These are phyloP conservation scores for Acer saccharum DNA, from an alignment of 345 rosid genomes.

Conservation along the genomic window DNA sequence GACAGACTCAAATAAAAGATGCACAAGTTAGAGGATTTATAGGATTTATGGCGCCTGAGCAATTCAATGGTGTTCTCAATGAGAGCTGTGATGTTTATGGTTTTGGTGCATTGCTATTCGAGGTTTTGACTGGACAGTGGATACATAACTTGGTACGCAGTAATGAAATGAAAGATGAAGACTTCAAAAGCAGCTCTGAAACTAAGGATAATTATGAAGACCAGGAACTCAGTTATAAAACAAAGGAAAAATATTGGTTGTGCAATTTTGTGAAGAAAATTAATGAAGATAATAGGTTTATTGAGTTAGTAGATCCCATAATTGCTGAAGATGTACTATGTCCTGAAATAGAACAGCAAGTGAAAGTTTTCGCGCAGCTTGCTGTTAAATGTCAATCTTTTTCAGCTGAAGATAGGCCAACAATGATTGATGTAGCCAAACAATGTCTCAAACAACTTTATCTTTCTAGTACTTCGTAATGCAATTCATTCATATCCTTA, in stretches of 20 bases:
- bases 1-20: too few relatives aligned
- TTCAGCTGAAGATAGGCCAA: neutral
- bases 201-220: neutral
- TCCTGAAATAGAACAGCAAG: neutral
- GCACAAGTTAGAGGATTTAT: too few relatives aligned
- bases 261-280: too few relatives aligned
- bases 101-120: neutral
- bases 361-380: neutral
- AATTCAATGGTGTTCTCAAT: neutral
- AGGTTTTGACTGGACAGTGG: neutral
- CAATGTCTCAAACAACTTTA: slow-evolving; percentile 3
- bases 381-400: neutral
- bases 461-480: too few relatives aligned
- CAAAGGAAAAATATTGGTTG: too few relatives aligned
- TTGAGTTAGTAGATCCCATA: slow-evolving; percentile 15
- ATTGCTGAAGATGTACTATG: neutral
- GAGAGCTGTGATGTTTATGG: slow-evolving; percentile 27
- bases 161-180: too few relatives aligned
- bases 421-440: slow-evolving; percentile 8
- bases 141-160: neutral
- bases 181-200: too few relatives aligned
- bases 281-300: neutral
- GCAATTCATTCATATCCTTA: too few relatives aligned
- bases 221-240: too few relatives aligned
- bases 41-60: too few relatives aligned